Evolutionary conservation across 176 grass and related monocot genomes (phyloP).

Genomic region (Coix lacrymajobi): DNA sequence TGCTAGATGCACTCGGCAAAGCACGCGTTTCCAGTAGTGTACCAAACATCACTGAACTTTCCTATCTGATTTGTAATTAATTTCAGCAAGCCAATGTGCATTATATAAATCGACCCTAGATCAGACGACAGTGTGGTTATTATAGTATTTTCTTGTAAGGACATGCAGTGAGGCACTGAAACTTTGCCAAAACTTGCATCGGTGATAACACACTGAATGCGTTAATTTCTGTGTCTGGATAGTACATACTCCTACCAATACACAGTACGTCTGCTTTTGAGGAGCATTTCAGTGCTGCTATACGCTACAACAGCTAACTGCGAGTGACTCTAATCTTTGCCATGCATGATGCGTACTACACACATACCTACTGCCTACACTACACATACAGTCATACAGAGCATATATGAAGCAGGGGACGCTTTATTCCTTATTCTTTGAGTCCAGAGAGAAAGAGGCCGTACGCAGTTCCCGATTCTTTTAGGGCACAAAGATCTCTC

Average conservation of each 20-base stretch:
- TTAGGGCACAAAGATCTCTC: constrained; percentile 43
- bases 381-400: neutral
- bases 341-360: constrained; percentile 22
- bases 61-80: neutral
- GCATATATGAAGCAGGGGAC: neutral
- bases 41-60: neutral
- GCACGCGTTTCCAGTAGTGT: no score
- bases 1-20: no score
- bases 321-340: neutral
- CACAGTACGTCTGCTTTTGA: constrained; percentile 47
- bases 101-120: neutral
- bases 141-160: neutral
- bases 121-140: neutral
- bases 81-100: neutral
- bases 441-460: constrained; percentile 18
- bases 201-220: neutral
- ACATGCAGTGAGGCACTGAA: constrained; percentile 15
- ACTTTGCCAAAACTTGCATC: neutral
- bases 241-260: neutral
- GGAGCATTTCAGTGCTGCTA: constrained; percentile 35
- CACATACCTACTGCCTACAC: constrained; percentile 6
- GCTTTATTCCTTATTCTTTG: neutral
- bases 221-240: constrained; percentile 14
- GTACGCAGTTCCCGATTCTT: constrained; percentile 98
- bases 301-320: constrained; percentile 11